A percentile compares a stretch with the other conserved stretches of the same genome.
These are phyloP conservation scores for Sanghuangporus sanghuang DNA, from an alignment of 1,284 basidiomycete species.

Conservation along the genomic window DNA sequence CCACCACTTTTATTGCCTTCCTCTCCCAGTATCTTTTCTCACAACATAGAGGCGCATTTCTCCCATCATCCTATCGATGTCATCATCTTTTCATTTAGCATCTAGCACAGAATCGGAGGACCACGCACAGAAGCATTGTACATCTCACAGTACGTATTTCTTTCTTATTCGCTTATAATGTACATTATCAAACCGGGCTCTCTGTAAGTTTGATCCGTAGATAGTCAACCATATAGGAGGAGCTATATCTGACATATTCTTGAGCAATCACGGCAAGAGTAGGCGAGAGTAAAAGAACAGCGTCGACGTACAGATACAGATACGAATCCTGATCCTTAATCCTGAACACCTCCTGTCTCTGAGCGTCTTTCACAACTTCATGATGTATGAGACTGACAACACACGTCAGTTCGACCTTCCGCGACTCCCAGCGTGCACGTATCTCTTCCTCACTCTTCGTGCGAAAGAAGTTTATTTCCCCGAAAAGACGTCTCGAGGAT, in stretches of 20 bases:
- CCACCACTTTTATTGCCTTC: too few species aligned
- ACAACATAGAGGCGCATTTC: too few species aligned
- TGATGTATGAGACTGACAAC: conserved; percentile 78
- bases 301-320: neutral
- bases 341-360: conserved; percentile 37
- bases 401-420: conserved; percentile 63
- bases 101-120: too few species aligned
- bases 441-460: conserved; percentile 56
- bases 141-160: too few species aligned
- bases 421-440: conserved; percentile 64
- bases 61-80: too few species aligned
- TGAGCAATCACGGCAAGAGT: neutral
- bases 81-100: too few species aligned
- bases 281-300: neutral
- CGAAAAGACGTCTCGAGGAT: conserved; percentile 31
- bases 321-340: conserved; percentile 28
- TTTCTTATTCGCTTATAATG: too few species aligned
- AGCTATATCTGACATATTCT: neutral
- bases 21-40: too few species aligned
- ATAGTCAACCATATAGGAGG: too few species aligned
- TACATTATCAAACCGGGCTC: too few species aligned
- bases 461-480: conserved; percentile 38
- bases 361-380: conserved; percentile 69
- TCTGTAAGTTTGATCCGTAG: too few species aligned
- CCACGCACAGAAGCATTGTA: too few species aligned